Base-by-base conservation (phyloP, 2,329 filamentous ascomycete genomes). In the Trichoderma arundinaceum region DNA sequence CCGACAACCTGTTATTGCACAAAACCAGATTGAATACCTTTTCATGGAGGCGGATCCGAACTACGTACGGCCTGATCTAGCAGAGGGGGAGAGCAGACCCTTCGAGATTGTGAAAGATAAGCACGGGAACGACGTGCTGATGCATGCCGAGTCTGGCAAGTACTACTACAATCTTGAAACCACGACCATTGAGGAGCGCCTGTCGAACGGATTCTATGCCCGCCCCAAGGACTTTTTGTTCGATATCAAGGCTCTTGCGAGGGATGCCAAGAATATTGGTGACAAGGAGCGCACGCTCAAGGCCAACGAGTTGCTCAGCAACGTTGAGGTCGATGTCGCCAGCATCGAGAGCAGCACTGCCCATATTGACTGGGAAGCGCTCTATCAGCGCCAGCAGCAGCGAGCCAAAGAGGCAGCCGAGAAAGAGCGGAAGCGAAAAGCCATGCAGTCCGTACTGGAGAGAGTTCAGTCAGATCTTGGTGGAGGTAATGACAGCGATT, bases 91-190 rank as follows among this genome's bases (percentile, higher is more conserved):
- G 10, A 81, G 83, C 64, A 86, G 93, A 51, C 94, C 93, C 1
- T 98, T 87, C 74, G 91, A 94, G 73, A 88, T 93, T 67, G 87
- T 87, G 44, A 88, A 87, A 71, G 94, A 99, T 75, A 88, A 89
- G 68, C 86, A 95, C 69, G 94, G 91, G 8, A 87, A 90, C 10
- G 83, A 87, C 46, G 93, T 94, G 15, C 81, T 99, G 51, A 83
- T 88, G 44, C 91, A 98, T 69, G 88, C 87, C 5, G 84, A 85
- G 1, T 92, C 88, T 1, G 88, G 88, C 65, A 97, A 95, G 76
- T 95, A 94, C 76, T 98, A 90, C 77, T 98, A 97, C 81, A 99
- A 99, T 71, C 82, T 99, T 52, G 94, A 98, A 74, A 91, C 94
- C 10, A 90, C 90, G 3, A 94, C 91, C 1, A 97, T 99, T 61